A percentile compares a stretch with the other conserved stretches of the same genome.
Evolutionary conservation across 805 yeast species (phyloP).

Genomic region (Candida orba): DNA sequence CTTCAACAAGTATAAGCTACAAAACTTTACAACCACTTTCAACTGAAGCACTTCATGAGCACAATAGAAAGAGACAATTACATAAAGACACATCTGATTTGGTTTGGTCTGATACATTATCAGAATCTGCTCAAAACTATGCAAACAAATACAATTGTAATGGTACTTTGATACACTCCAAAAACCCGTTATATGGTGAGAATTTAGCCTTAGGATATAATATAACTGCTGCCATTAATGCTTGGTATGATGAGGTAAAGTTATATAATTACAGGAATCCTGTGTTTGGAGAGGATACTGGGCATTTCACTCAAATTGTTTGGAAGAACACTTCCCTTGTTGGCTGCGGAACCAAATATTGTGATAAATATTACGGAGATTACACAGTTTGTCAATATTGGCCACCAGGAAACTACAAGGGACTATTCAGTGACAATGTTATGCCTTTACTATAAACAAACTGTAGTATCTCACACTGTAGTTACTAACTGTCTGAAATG

Average conservation of each 20-base stretch:
- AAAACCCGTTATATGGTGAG: slow-evolving; percentile 60
- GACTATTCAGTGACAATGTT: slow-evolving; percentile 33
- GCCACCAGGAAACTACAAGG: slow-evolving; percentile 59
- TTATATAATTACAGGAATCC: slow-evolving; percentile 45
- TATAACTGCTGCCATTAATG: slow-evolving; percentile 52
- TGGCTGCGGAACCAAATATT: slow-evolving; percentile 66
- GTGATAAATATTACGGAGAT: slow-evolving; percentile 41
- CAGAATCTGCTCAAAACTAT: slow-evolving; percentile 47
- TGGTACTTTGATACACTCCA: slow-evolving; percentile 54
- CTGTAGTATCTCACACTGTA: too few relatives aligned
- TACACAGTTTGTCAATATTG: slow-evolving; percentile 66
- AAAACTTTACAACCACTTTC: slow-evolving; percentile 8
- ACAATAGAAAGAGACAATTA: slow-evolving; percentile 48
- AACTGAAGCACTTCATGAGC: slow-evolving; percentile 23
- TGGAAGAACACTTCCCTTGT: slow-evolving; percentile 57
- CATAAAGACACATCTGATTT: slow-evolving; percentile 44
- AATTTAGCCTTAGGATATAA: slow-evolving; percentile 72
- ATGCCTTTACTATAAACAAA: slow-evolving; percentile 8
- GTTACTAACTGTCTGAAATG: too few relatives aligned
- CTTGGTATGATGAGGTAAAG: slow-evolving; percentile 67
- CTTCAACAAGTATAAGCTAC: slow-evolving; percentile 11
- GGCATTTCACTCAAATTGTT: slow-evolving; percentile 76
- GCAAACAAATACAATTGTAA: slow-evolving; percentile 52
- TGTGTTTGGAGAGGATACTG: slow-evolving; percentile 42
- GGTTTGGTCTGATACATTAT: slow-evolving; percentile 48